Percentiles rank a stretch among this genome's conserved stretches.
These are phyloP conservation scores for Citrus hindsii DNA, from an alignment of 345 rosid genomes.

Conservation along the genomic window DNA sequence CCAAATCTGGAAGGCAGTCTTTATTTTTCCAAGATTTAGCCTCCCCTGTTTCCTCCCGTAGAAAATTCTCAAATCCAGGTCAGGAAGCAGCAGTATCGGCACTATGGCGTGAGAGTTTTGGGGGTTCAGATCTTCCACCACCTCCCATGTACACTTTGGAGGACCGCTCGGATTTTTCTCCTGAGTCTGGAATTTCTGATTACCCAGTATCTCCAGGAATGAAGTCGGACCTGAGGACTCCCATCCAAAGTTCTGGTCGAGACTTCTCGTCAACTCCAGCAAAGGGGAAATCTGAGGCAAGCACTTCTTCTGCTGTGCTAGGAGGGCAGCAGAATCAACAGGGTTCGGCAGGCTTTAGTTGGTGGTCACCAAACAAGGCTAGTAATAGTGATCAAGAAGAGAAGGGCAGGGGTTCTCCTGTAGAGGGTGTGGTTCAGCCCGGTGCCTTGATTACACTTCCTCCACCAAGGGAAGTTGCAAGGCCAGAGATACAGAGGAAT, in stretches of 20 bases:
- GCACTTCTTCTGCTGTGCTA: slow-evolving; percentile 56
- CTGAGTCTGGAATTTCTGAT: slow-evolving; percentile 79
- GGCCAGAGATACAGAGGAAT: slow-evolving; percentile 82
- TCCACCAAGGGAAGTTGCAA: slow-evolving; percentile 91
- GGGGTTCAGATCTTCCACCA: slow-evolving; percentile 90
- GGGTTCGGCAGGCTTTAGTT: slow-evolving; percentile 48
- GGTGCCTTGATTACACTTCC: slow-evolving; percentile 87
- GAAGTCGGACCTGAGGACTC: slow-evolving; percentile 61
- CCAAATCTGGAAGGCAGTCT: slow-evolving; percentile 79
- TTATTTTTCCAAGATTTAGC: slow-evolving; percentile 86
- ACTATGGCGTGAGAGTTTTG: slow-evolving; percentile 91
- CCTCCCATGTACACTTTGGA: slow-evolving; percentile 89
- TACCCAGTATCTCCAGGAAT: slow-evolving; percentile 65
- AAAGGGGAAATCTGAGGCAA: slow-evolving; percentile 56
- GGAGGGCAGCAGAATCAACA: slow-evolving; percentile 64
- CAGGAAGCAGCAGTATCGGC: slow-evolving; percentile 96
- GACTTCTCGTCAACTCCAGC: slow-evolving; percentile 48
- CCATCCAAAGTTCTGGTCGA: slow-evolving; percentile 44
- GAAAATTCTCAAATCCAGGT: slow-evolving; percentile 73
- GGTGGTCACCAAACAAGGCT: slow-evolving; percentile 76
- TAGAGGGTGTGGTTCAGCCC: slow-evolving; percentile 84
- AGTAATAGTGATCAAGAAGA: slow-evolving; percentile 68
- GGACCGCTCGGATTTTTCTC: slow-evolving; percentile 88
- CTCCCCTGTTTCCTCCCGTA: slow-evolving; percentile 70
- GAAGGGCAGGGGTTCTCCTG: slow-evolving; percentile 87